Evolutionary conservation across 108 stramenopile species (phyloP).

Genomic region (Skeletonema potamos): DNA sequence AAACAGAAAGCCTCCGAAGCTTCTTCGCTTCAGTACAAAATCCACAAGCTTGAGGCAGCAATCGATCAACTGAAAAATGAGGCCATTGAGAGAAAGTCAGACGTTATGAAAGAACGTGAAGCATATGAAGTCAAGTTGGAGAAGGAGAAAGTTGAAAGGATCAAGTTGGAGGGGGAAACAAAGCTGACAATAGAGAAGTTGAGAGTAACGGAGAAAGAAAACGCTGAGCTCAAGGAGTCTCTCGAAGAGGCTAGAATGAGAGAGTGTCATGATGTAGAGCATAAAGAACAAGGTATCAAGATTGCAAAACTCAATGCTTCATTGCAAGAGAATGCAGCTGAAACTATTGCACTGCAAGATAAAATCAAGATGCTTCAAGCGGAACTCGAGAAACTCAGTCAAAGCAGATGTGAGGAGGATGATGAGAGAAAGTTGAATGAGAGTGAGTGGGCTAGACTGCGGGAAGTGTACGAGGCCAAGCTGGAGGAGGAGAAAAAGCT

Average conservation of each 20-base stretch:
- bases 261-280: not conserved
- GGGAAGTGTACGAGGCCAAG: not conserved
- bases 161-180: too few relatives aligned
- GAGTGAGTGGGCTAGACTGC: not conserved
- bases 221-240: slow-evolving; percentile 8
- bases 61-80: not conserved
- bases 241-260: slow-evolving; percentile 1
- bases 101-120: not conserved
- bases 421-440: not conserved
- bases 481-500: not conserved
- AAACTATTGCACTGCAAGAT: not conserved
- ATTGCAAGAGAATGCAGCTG: not conserved
- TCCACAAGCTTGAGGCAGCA: not conserved
- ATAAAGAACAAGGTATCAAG: not conserved
- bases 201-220: slow-evolving; percentile 2
- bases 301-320: slow-evolving; percentile 2
- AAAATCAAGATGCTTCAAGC: not conserved
- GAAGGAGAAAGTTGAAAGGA: not conserved
- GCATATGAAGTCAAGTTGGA: not conserved
- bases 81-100: not conserved
- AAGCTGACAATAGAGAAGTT: not conserved
- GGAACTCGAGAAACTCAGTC: not conserved
- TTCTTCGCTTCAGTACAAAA: not conserved
- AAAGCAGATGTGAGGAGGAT: too few relatives aligned
- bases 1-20: not conserved